Percentiles rank a stretch among this genome's conserved stretches.
phyloP scores from a whole-genome alignment of 2,329 filamentous ascomycete species.

The Pestalotiopsis sp. region DNA sequence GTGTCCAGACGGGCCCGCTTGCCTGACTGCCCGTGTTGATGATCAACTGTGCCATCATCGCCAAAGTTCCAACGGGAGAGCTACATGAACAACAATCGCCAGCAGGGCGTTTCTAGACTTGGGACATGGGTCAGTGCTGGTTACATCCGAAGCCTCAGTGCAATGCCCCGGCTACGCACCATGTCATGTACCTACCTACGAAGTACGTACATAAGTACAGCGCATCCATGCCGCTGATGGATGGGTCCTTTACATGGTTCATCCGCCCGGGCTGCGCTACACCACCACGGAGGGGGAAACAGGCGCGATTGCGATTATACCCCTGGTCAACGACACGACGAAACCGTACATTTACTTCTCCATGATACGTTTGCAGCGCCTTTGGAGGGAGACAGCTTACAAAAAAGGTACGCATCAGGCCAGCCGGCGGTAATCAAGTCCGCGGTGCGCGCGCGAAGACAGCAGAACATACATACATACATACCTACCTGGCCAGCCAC shows the following conservation, averaged over 20 bases:
- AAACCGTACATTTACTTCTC: neutral
- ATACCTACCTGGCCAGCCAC: no score
- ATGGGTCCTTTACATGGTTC: neutral
- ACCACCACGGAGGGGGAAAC: neutral
- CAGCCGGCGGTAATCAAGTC: neutral
- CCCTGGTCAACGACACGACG: neutral
- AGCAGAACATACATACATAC: no score
- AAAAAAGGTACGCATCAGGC: neutral
- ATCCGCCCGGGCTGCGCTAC: neutral
- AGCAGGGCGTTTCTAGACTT: neutral
- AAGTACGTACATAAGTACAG: neutral
- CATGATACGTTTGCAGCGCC: neutral
- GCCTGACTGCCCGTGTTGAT: neutral
- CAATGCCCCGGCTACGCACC: neutral
- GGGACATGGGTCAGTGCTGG: neutral
- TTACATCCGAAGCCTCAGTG: neutral
- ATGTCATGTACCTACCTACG: neutral
- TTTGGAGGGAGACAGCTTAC: neutral
- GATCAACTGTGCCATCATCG: neutral
- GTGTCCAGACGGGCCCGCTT: neutral
- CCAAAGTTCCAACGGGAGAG: neutral
- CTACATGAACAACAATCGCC: neutral
- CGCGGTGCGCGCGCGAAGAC: neutral
- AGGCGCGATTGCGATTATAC: neutral
- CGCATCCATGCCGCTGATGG: neutral